These are phyloP conservation scores for Phaffia tasmanica DNA, from an alignment of 768 basidiomycete species.

Conservation along the genomic window DNA sequence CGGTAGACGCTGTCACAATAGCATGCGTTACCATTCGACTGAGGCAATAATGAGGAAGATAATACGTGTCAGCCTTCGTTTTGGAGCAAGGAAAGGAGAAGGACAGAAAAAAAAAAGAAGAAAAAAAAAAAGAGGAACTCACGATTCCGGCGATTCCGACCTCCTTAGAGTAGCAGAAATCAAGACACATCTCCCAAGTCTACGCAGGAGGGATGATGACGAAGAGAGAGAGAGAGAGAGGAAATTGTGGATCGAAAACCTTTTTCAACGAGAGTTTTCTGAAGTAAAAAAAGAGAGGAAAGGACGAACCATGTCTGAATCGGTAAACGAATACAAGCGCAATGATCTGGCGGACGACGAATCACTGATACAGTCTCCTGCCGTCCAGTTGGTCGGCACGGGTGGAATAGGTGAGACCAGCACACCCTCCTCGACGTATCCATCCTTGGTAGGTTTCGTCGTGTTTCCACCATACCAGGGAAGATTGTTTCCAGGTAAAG, in stretches of 20 bases:
- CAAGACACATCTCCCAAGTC: conserved; percentile 28
- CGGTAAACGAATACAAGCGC: too few species aligned
- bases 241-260: background rate
- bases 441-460: conserved; percentile 24
- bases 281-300: background rate
- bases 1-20: conserved; percentile 35
- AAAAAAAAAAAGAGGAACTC: background rate
- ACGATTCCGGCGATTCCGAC: conserved; percentile 20
- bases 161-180: too few species aligned
- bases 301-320: too few species aligned
- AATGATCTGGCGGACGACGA: too few species aligned
- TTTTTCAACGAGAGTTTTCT: background rate
- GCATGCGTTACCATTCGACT: conserved; percentile 27
- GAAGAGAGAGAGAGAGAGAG: background rate
- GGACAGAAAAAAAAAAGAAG: conserved; percentile 28
- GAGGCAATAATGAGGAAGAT: conserved; percentile 10
- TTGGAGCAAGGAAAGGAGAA: conserved; percentile 2
- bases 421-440: too few species aligned
- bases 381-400: too few species aligned
- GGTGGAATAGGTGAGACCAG: too few species aligned
- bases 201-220: conserved; percentile 27
- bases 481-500: conserved; percentile 34
- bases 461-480: conserved; percentile 34
- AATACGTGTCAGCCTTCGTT: conserved; percentile 32
- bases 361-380: too few species aligned